Conservation (phyloP, 768 basidiomycete genomes). For the Kwoniella mangroviensis region DNA sequence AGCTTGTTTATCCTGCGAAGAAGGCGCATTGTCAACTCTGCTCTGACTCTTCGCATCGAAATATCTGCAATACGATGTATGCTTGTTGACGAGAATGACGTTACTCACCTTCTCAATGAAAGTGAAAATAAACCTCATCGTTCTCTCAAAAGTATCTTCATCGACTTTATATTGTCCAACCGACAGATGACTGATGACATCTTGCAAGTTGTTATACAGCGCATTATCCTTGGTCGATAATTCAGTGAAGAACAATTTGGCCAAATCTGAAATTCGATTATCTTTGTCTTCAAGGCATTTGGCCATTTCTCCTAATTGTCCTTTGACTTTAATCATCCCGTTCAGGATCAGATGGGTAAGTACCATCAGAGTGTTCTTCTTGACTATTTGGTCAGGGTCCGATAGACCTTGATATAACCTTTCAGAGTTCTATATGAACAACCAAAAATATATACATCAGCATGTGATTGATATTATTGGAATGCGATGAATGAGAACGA, state of each 20-base stretch:
- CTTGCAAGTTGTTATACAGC: conserved; percentile 97
- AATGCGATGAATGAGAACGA: neutral
- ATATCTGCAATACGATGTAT: too few relatives aligned
- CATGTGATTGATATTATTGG: neutral
- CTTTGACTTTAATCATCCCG: conserved; percentile 99
- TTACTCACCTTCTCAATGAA: conserved; percentile 89
- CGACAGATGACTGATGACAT: conserved; percentile 94
- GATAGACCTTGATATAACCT: conserved; percentile 92
- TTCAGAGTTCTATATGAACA: conserved; percentile 61
- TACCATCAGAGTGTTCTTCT: conserved; percentile 99
- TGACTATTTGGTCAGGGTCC: conserved; percentile 83
- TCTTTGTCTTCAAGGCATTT: conserved; percentile 96
- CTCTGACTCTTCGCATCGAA: too few relatives aligned
- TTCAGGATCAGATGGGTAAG: conserved; percentile 94
- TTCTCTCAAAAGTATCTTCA: conserved; percentile 88
- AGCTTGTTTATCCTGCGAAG: conserved; percentile 90
- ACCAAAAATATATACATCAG: neutral
- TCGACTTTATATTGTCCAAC: conserved; percentile 88
- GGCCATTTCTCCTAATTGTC: conserved; percentile 99
- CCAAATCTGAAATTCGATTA: conserved; percentile 82
- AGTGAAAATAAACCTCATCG: conserved; percentile 90
- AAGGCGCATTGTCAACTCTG: neutral
- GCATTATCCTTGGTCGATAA: conserved; percentile 97
- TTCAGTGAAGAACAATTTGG: conserved; percentile 97
- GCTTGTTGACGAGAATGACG: neutral